Evolutionary conservation across 2,329 filamentous ascomycete species (phyloP), one percentile per base, ranked within the genome.

Genomic region (Calonectria honghensis): DNA sequence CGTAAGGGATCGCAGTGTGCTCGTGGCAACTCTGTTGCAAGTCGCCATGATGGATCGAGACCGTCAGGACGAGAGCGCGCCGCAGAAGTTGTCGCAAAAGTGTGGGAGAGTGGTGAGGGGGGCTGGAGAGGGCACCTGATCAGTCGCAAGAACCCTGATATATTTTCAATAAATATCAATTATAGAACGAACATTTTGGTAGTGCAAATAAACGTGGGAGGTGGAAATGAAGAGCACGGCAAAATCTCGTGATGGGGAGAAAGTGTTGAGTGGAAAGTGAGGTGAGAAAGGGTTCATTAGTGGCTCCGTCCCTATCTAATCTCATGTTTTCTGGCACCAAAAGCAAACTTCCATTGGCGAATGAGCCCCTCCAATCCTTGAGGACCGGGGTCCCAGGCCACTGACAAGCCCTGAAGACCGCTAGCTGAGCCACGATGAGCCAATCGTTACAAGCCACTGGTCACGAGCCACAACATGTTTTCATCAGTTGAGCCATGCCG

Each of bases 31-130:
- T 78, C 75, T 78, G 45, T 74, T 81, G 72, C 54, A 79, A 73
- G 79, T 64, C 67, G 77, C 79, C 79, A 81, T 81, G 74, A 68
- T 80, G 78, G 76, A 79, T 75, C 72, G 74, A 65, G 67, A 52
- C 18, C n/a, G 45, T 45, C 32, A 45, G 16, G 41, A 52, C 9
- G 31, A 35, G 57, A 29, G 39, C 66, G 71, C 59, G 37, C 51
- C 48, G 65, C 45, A 69, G n/a, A 54, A 50, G 69, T 65, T 59
- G 51, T 63, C 61, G 59, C 39, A 59, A 73, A 51, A 51, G 37
- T 63, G 57, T 63, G 54, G 41, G 24, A 63, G 29, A 41, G 52
- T 20, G 31, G 14, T 24, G 41, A 65, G n/a, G 63, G 48, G 66
- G 57, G 39, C 24, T 29, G 14, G 32, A 69, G 51, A 59, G 20